These are phyloP conservation scores for Trichomonas vaginalis DNA, from an alignment of 208 protist species.

Conservation along the genomic window DNA sequence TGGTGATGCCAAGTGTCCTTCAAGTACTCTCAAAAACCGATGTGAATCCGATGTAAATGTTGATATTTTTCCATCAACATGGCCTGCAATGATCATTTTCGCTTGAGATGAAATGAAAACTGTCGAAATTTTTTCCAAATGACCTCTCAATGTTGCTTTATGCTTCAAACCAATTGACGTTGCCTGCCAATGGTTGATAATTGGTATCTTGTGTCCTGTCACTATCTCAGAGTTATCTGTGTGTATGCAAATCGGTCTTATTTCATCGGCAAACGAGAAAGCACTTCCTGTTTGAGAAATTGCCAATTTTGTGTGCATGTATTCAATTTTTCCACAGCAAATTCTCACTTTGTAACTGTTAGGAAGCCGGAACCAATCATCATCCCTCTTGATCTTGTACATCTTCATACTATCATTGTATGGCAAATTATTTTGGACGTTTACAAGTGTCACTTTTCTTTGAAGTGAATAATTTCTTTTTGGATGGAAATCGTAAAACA, in stretches of 20 bases:
- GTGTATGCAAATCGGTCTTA: background rate
- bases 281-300: background rate
- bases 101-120: background rate
- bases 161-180: background rate
- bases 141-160: background rate
- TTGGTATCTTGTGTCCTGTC: background rate
- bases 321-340: background rate
- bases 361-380: background rate
- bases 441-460: background rate
- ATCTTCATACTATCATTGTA: background rate
- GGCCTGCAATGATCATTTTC: background rate
- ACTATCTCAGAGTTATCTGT: background rate
- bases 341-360: background rate
- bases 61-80: background rate
- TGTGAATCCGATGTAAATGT: background rate
- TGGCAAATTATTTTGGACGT: background rate
- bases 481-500: background rate
- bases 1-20: background rate
- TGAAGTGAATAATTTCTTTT: background rate
- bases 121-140: background rate
- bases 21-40: background rate
- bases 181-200: background rate
- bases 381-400: background rate
- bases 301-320: background rate
- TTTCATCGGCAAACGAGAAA: background rate